These are phyloP conservation scores for Litchi chinensis DNA, from an alignment of 345 rosid species.

Conservation along the genomic window DNA sequence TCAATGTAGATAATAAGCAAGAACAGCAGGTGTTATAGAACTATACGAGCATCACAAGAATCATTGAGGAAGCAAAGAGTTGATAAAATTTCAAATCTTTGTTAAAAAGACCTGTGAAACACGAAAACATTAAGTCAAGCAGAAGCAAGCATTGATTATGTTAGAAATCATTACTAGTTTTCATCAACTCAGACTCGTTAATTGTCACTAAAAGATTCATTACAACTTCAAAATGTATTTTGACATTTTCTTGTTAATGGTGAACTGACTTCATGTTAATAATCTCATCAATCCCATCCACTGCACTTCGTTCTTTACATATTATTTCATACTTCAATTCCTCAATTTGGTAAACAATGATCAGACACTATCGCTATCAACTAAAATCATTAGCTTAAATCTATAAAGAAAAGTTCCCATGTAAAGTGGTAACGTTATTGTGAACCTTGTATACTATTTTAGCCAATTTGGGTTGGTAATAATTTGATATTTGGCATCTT, in stretches of 20 bases:
- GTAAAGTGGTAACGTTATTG: too few species aligned
- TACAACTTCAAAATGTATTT: too few species aligned
- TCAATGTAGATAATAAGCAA: slow-evolving; percentile 2
- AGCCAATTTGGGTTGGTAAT: background rate
- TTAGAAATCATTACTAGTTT: background rate
- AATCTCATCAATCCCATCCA: too few species aligned
- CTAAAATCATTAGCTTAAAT: too few species aligned
- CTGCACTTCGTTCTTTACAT: too few species aligned
- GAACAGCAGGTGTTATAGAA: slow-evolving; percentile 11
- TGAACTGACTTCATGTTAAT: too few species aligned
- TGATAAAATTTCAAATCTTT: slow-evolving; percentile 34
- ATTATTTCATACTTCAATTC: too few species aligned
- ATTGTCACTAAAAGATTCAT: too few species aligned
- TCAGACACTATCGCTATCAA: too few species aligned
- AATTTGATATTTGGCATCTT: background rate
- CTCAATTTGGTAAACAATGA: too few species aligned
- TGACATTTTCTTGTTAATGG: background rate
- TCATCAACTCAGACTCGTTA: too few species aligned
- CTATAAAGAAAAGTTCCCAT: too few species aligned
- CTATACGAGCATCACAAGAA: slow-evolving; percentile 41
- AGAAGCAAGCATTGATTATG: background rate
- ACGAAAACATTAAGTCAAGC: background rate
- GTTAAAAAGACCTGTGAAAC: slow-evolving; percentile 52
- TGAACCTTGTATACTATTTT: background rate
- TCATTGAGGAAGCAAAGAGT: slow-evolving; percentile 31